These are phyloP conservation scores for Paraphaeosphaeria sporulosa DNA, from an alignment of 2,329 filamentous ascomycete species.

Conservation along the genomic window DNA sequence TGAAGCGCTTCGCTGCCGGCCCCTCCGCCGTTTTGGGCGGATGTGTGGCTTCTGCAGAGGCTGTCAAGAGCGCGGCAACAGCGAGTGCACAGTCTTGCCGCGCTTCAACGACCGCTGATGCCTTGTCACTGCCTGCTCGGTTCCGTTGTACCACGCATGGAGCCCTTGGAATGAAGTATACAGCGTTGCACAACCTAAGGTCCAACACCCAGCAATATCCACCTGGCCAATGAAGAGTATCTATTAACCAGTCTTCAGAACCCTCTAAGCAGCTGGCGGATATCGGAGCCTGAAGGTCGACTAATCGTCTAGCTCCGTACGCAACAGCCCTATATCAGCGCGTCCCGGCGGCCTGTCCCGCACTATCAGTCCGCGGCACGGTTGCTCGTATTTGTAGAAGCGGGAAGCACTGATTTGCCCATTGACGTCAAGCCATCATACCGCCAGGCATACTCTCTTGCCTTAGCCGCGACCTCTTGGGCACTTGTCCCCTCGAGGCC, in stretches of 20 bases:
- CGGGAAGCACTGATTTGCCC: slow-evolving; percentile 17
- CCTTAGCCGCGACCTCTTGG: slow-evolving; percentile 22
- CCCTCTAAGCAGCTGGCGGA: background rate
- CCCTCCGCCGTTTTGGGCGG: slow-evolving; percentile 16
- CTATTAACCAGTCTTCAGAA: slow-evolving; percentile 9
- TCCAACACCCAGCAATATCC: background rate
- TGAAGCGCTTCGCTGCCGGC: slow-evolving; percentile 13
- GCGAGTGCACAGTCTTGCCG: slow-evolving; percentile 33
- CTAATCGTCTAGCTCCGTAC: slow-evolving; percentile 8
- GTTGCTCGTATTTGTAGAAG: slow-evolving; percentile 33
- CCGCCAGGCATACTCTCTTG: slow-evolving; percentile 18
- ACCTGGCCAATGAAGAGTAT: background rate
- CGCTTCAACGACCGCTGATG: slow-evolving; percentile 38
- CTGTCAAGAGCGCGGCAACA: slow-evolving; percentile 29
- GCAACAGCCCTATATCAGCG: slow-evolving; percentile 24
- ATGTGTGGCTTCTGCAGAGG: slow-evolving; percentile 23
- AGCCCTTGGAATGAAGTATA: slow-evolving; percentile 1
- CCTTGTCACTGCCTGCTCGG: slow-evolving; percentile 32
- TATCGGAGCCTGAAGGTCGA: background rate
- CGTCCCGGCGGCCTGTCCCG: slow-evolving; percentile 22
- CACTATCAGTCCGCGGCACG: slow-evolving; percentile 36
- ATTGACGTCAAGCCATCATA: slow-evolving; percentile 21
- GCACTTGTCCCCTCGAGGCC: slow-evolving; percentile 16
- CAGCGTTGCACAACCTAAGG: background rate
- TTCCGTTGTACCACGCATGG: slow-evolving; percentile 8